A percentile compares a stretch with the other conserved stretches of the same genome.
These are phyloP conservation scores for Agaricus sinodeliciosus DNA, from an alignment of 768 basidiomycete species.

Conservation along the genomic window DNA sequence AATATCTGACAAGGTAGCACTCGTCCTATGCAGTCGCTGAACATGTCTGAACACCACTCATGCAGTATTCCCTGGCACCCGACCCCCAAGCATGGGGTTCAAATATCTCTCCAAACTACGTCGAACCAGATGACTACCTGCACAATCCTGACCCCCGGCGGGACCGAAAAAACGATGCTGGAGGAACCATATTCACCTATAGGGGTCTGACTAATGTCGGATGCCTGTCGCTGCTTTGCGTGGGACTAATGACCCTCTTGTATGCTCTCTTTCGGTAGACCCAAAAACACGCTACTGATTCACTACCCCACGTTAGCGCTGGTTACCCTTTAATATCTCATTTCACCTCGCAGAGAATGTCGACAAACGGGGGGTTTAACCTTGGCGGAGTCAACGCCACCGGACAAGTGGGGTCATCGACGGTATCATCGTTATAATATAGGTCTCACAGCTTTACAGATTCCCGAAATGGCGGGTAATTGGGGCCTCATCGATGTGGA, in stretches of 20 bases:
- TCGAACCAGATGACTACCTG: constrained; percentile 64
- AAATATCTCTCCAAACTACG: constrained; percentile 47
- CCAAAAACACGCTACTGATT: background rate
- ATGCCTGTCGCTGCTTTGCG: constrained; percentile 50
- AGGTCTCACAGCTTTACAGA: constrained; percentile 23
- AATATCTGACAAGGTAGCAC: constrained; percentile 51
- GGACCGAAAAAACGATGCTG: constrained; percentile 49
- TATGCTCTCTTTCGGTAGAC: constrained; percentile 24
- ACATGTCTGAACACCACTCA: background rate
- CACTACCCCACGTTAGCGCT: constrained; percentile 31
- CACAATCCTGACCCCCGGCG: constrained; percentile 68
- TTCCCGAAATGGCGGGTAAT: constrained; percentile 56
- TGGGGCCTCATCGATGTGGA: constrained; percentile 70
- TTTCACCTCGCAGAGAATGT: constrained; percentile 37
- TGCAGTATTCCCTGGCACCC: constrained; percentile 65
- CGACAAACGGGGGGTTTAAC: constrained; percentile 58
- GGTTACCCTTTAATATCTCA: constrained; percentile 60
- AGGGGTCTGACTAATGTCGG: constrained; percentile 71
- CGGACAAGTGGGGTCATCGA: constrained; percentile 47
- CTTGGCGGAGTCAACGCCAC: constrained; percentile 71
- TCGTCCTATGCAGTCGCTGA: background rate
- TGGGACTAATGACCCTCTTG: constrained; percentile 56
- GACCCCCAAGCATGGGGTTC: constrained; percentile 72
- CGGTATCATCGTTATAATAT: background rate
- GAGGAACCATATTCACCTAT: constrained; percentile 57